Conservation (phyloP, 257 asterid species). For the Nicotiana noctiflora region DNA sequence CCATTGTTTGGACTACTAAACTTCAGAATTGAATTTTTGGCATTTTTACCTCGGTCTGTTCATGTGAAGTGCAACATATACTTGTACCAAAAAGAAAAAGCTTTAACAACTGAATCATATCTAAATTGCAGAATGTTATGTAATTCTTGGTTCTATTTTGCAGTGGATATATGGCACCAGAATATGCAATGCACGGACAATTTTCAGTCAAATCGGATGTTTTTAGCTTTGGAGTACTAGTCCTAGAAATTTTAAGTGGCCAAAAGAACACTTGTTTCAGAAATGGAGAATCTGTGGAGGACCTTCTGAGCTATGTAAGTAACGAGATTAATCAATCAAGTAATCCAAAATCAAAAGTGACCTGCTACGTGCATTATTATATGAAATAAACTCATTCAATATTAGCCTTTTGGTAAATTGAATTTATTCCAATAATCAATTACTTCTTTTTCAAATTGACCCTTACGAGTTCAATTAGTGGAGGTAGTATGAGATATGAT, state of each 20-base stretch:
- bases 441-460: background rate
- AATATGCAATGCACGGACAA: constrained; percentile 4
- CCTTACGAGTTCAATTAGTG: background rate
- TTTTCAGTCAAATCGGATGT: constrained; percentile 21
- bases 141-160: background rate
- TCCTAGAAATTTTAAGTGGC: constrained; percentile 14
- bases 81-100: too few species aligned
- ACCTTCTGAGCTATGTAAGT: constrained; percentile 13
- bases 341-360: background rate
- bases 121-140: background rate
- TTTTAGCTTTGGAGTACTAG: constrained; percentile 21
- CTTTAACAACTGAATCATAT: background rate
- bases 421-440: too few species aligned
- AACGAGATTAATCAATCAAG: background rate
- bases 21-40: background rate
- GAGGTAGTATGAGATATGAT: background rate
- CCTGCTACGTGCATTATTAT: background rate
- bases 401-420: too few species aligned
- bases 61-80: background rate
- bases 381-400: too few species aligned
- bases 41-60: background rate
- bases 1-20: background rate
- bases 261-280: background rate
- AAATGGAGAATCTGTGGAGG: background rate
- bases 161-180: constrained; percentile 26